These are phyloP conservation scores for Pleodorina starrii DNA, from an alignment of 139 green algal species.

Conservation along the genomic window DNA sequence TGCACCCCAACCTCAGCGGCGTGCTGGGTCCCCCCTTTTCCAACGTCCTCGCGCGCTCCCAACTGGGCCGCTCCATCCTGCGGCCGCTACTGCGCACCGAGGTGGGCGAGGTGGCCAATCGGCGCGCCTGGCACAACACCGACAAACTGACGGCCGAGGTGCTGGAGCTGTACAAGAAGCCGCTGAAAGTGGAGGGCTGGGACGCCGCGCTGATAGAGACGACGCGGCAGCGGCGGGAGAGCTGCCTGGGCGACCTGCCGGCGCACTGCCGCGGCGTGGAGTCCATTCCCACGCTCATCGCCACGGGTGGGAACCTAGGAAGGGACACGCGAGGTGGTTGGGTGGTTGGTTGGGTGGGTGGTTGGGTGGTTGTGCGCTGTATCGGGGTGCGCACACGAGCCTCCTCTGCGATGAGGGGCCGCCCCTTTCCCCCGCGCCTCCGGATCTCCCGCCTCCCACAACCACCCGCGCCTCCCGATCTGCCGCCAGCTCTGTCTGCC, in stretches of 20 bases:
- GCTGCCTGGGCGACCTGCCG: slow-evolving; percentile 47
- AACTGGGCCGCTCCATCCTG: slow-evolving; percentile 80
- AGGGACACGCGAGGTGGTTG: background rate
- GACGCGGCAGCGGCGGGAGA: slow-evolving; percentile 46
- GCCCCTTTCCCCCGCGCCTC: too few relatives aligned
- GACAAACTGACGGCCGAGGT: slow-evolving; percentile 70
- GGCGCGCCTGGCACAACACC: slow-evolving; percentile 76
- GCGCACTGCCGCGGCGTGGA: slow-evolving; percentile 50
- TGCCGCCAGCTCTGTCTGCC: too few relatives aligned
- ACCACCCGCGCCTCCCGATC: too few relatives aligned
- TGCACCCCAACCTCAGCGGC: slow-evolving; percentile 72
- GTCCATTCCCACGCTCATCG: slow-evolving; percentile 64
- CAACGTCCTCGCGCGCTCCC: slow-evolving; percentile 68
- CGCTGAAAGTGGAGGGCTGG: slow-evolving; percentile 78
- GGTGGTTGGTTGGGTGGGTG: too few relatives aligned
- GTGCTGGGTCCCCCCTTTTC: slow-evolving; percentile 63
- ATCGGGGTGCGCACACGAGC: too few relatives aligned
- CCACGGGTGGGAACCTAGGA: slow-evolving; percentile 58
- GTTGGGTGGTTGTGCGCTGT: too few relatives aligned
- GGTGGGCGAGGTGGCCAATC: slow-evolving; percentile 79
- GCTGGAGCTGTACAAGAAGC: slow-evolving; percentile 80
- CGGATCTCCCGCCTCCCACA: too few relatives aligned
- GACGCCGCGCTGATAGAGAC: slow-evolving; percentile 76
- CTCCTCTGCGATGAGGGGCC: too few relatives aligned
- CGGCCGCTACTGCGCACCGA: slow-evolving; percentile 81